Conservation (phyloP, 768 basidiomycete genomes). For the Boletus subcaerulescens region DNA sequence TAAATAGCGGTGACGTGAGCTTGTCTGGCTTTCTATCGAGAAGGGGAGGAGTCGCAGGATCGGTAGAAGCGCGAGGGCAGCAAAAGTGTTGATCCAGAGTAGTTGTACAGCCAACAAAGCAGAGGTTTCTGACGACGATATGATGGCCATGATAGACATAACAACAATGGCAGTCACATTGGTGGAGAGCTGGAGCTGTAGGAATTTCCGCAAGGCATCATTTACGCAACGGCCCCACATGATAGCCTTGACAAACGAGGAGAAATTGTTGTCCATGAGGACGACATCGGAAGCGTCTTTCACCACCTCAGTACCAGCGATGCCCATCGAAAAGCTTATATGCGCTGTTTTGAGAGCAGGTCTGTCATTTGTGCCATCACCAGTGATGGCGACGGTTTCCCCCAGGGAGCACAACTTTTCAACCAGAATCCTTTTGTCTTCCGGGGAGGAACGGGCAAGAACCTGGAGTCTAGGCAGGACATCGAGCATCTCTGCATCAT, state of each 20-base stretch:
- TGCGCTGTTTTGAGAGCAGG: conserved; percentile 94
- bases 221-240: conserved; percentile 99
- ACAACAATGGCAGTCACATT: conserved; percentile 96
- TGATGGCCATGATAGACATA: conserved; percentile 87
- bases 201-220: conserved; percentile 94
- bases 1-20: conserved; percentile 86
- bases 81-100: conserved; percentile 98
- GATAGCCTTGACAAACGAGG: conserved; percentile 94
- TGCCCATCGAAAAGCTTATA: conserved; percentile 96
- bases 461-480: conserved; percentile 93
- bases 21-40: conserved; percentile 90
- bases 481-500: conserved; percentile 65
- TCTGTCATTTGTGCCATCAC: conserved; percentile 97
- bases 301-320: conserved; percentile 96
- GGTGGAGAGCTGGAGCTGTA: conserved; percentile 93
- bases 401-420: conserved; percentile 83
- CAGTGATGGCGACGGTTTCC: conserved; percentile 93
- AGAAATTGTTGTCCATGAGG: conserved; percentile 96
- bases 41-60: conserved; percentile 78
- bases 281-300: conserved; percentile 99
- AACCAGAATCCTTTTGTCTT: conserved; percentile 94
- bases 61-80: conserved; percentile 97
- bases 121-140: conserved; percentile 69
- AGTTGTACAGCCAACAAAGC: conserved; percentile 96
- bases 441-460: conserved; percentile 93